Conservation (phyloP, 768 basidiomycete species). For the Leccinellum albellum region DNA sequence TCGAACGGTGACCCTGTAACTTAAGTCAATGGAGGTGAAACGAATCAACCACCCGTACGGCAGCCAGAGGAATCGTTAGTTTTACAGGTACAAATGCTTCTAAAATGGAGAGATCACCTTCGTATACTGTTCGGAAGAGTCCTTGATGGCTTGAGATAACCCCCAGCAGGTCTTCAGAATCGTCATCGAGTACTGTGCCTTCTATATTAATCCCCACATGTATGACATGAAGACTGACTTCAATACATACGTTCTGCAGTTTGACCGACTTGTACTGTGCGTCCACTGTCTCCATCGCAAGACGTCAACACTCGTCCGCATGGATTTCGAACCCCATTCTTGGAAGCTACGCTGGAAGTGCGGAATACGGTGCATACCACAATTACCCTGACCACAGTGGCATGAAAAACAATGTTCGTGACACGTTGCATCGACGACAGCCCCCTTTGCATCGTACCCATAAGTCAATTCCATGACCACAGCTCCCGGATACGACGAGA, state of each 20-base stretch:
- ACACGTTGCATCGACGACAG: no score
- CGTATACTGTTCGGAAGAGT: conserved; percentile 8
- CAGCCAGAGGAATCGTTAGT: neutral
- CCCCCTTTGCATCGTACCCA: no score
- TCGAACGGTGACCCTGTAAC: neutral
- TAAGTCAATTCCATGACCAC: no score
- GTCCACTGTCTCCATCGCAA: neutral
- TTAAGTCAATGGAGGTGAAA: neutral
- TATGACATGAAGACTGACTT: neutral
- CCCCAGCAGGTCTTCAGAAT: neutral
- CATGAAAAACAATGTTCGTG: no score
- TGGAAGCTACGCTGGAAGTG: neutral
- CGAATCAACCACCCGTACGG: neutral
- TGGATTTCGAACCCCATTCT: neutral
- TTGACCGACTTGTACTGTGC: neutral
- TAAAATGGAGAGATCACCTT: conserved; percentile 9
- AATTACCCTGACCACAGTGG: no score
- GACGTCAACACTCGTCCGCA: neutral
- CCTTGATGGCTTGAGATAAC: neutral
- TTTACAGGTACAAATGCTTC: neutral
- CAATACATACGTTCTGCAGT: neutral
- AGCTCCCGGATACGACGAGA: no score
- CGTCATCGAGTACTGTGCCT: neutral
- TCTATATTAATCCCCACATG: neutral
- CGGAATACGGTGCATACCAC: no score